Evolutionary conservation across 352 stramenopile species (phyloP), one percentile per base, ranked within the genome.

Genomic region (Stramenopiles sp.): DNA sequence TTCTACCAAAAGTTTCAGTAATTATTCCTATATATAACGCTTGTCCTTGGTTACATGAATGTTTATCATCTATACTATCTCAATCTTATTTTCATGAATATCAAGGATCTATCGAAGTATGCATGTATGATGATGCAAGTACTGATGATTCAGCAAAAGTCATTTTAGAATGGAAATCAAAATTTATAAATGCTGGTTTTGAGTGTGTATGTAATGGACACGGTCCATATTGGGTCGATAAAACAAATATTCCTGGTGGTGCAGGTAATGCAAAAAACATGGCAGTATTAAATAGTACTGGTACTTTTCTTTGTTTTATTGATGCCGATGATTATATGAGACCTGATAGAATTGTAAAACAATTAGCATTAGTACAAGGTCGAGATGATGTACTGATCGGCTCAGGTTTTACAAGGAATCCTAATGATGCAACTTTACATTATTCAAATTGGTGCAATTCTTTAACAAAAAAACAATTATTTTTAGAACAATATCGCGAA

Each of bases 241-340:
- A 32, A 32, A n/a, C 15, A n/a, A n/a, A n/a, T n/a, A n/a, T 32
- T n/a, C 26, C 26, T n/a, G 10, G 26, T 32, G 26, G 26, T 32
- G 10, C 26, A n/a, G 26, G 26, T n/a, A n/a, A n/a, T 32, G 26
- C 10, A 32, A 32, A 15, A 15, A 32, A 32, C 26, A n/a, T n/a
- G n/a, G 26, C 26, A n/a, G 15, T 32, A n/a, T 32, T n/a, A n/a
- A 32, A 32, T 32, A n/a, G 10, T 32, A 32, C 26, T n/a, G 26
- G 26, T 32, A 15, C n/a, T n/a, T 32, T n/a, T 15, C n/a, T 32
- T n/a, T 32, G 26, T 15, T n/a, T 32, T 32, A n/a, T 32, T n/a
- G 26, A 32, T 32, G 26, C 26, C 26, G 26, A 32, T 32, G 26
- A 32, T 15, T 32, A n/a, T n/a, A 32, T 32, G 26, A 15, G 10